phyloP scores from a whole-genome alignment of 2,329 filamentous ascomycete species.

The Cladosporium sp. region DNA sequence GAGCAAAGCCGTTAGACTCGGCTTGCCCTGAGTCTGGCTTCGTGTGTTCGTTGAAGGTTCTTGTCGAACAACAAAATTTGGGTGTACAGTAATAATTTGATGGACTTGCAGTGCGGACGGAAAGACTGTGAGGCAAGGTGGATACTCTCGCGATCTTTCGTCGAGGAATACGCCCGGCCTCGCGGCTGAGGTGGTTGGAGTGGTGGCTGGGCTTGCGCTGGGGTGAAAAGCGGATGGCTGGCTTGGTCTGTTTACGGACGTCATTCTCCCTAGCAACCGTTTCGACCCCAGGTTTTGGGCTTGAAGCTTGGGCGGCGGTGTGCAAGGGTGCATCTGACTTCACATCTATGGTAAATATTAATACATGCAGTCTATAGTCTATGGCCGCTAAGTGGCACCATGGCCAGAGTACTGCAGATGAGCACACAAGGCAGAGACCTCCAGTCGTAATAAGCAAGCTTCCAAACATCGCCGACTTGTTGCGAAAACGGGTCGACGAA shows the following conservation, averaged over 20 bases:
- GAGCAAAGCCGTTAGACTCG: neutral
- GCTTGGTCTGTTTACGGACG: neutral
- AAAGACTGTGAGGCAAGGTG: constrained; percentile 1
- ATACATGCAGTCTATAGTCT: too few species aligned
- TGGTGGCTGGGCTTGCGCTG: constrained; percentile 5
- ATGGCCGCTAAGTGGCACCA: too few species aligned
- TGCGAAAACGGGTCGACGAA: too few species aligned
- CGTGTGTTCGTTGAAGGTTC: neutral
- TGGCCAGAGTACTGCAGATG: too few species aligned
- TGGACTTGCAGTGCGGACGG: neutral
- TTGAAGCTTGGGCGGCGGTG: too few species aligned
- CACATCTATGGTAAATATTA: neutral
- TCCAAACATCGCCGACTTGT: too few species aligned
- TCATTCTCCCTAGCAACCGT: neutral
- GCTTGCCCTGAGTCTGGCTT: neutral
- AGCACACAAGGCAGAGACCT: too few species aligned
- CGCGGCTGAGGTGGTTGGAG: constrained; percentile 2
- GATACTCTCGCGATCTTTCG: neutral
- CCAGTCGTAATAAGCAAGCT: too few species aligned
- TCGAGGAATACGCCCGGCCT: neutral
- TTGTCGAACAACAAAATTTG: neutral
- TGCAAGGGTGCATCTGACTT: neutral
- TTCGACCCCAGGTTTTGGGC: neutral
- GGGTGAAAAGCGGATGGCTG: neutral
- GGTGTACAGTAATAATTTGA: neutral